Base-by-base conservation (phyloP, 2,329 filamentous ascomycete genomes). In the Penicillium griseofulvum region DNA sequence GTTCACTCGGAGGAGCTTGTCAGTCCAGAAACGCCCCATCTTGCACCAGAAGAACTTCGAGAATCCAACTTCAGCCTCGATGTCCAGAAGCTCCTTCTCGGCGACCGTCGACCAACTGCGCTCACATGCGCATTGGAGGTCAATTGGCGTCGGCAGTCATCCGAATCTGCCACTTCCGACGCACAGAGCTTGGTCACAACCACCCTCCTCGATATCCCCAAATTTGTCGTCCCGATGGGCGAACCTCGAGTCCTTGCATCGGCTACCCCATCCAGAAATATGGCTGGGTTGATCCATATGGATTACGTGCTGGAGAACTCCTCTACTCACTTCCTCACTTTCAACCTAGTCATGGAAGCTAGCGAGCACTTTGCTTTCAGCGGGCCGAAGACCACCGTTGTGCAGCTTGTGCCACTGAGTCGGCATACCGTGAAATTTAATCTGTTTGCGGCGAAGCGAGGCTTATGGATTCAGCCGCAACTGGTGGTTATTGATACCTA, bases 311-410 rank as follows among this genome's bases (percentile, higher is more conserved):
- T 99, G 54, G 94, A 99, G 75, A 99, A 99, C 70, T 89, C 92
- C 0, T 97, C 93, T 0, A 88, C 87, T 71, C 94, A 99, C 72
- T 95, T 96, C 74, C 83, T 99, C 47, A 96, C 92, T 0, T 99
- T 99, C 74, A 91, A 90, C 29, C 74, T 97, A 46, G 86, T 81
- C 26, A 96, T 99, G 91, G 93, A 99, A 64, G 89, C 91, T 3
- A 93, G 86, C 69, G 91, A 96, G 61, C 84, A 91, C 50, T 97
- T 97, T 74, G 93, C 91, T 0, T 97, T 99, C 73, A 91, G 90
- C 8, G 94, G 94, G 0, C 80, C 90, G 2, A 97, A 97, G 76
- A 82, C 88, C 61, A 87, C 85, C 12, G 88, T 87, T 1, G 65
- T 97, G 49, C 90, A 94, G 67, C 77, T 97, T 39, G 82, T 96